Evolutionary conservation across 257 asterid species (phyloP).

Genomic region (Buddleja alternifolia): DNA sequence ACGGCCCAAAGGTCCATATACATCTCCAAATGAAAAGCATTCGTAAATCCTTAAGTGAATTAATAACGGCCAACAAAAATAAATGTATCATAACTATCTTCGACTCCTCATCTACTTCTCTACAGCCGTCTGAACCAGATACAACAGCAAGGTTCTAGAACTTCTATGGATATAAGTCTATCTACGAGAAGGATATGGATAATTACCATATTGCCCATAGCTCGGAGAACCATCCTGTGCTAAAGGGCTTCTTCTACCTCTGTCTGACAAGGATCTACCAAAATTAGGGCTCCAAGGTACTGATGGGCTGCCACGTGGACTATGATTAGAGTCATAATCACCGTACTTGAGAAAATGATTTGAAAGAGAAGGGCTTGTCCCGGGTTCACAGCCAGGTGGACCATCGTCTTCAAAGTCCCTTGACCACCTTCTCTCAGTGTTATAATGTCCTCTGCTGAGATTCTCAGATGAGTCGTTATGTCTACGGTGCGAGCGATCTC

Average conservation of each 20-base stretch:
- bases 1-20: background rate
- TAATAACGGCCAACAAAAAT: background rate
- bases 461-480: constrained; percentile 46
- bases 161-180: constrained; percentile 25
- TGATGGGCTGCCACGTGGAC: constrained; percentile 44
- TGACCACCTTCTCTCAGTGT: constrained; percentile 42
- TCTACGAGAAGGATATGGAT: constrained; percentile 50
- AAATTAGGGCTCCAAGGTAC: constrained; percentile 55
- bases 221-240: constrained; percentile 41
- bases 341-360: constrained; percentile 51
- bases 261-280: constrained; percentile 64
- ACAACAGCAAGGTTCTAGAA: background rate
- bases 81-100: background rate
- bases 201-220: constrained; percentile 40
- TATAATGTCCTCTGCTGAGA: constrained; percentile 40
- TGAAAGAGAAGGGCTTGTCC: constrained; percentile 59
- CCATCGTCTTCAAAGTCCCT: constrained; percentile 67
- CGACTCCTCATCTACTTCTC: background rate
- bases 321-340: constrained; percentile 47
- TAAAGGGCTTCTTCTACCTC: constrained; percentile 61
- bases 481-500: constrained; percentile 52
- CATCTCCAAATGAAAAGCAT: background rate
- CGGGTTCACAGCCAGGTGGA: constrained; percentile 82
- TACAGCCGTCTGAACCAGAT: background rate
- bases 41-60: too few relatives aligned